phyloP scores from a whole-genome alignment of 2,329 filamentous ascomycete species.

The Neofusicoccum parvum region DNA sequence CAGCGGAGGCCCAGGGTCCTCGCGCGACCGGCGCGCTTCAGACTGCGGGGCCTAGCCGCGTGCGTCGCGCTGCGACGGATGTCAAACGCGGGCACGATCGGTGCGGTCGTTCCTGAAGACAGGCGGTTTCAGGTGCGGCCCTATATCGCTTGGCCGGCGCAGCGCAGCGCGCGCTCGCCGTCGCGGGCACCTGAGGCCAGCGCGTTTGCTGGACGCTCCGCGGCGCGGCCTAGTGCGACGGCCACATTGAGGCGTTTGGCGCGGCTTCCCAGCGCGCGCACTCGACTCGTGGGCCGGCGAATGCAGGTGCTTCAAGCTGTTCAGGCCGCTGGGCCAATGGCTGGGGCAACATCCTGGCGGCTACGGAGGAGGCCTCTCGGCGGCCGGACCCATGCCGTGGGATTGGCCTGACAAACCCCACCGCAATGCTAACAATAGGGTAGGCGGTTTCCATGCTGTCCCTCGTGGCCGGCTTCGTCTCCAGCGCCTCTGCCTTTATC shows the following conservation, averaged over 20 bases:
- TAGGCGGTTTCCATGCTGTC: slow-evolving; percentile 8
- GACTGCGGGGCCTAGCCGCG: slow-evolving; percentile 14
- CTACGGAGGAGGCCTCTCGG: slow-evolving; percentile 16
- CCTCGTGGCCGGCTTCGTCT: slow-evolving; percentile 12
- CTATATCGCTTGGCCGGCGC: slow-evolving; percentile 6
- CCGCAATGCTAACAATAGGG: slow-evolving; percentile 20
- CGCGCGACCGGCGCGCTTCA: slow-evolving; percentile 1
- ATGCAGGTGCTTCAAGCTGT: slow-evolving; percentile 10
- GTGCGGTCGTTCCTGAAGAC: slow-evolving; percentile 11
- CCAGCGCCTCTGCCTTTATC: slow-evolving; percentile 15
- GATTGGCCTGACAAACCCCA: slow-evolving; percentile 19
- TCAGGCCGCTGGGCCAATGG: slow-evolving; percentile 12
- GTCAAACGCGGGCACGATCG: slow-evolving; percentile 18
- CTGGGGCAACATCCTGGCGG: neutral
- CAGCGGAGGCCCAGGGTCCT: neutral
- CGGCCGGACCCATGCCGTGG: slow-evolving; percentile 15
- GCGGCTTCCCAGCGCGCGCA: slow-evolving; percentile 2
- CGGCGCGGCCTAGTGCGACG: neutral
- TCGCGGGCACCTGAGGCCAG: neutral
- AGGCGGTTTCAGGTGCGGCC: slow-evolving; percentile 17
- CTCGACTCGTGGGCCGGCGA: slow-evolving; percentile 5
- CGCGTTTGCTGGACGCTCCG: neutral
- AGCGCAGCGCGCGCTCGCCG: neutral
- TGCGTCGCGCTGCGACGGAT: slow-evolving; percentile 16
- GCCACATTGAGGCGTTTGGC: neutral